Percentiles rank a stretch among this genome's conserved stretches.
Conservation (phyloP, 2,329 filamentous ascomycete genomes). For the Fonsecaea multimorphosa region DNA sequence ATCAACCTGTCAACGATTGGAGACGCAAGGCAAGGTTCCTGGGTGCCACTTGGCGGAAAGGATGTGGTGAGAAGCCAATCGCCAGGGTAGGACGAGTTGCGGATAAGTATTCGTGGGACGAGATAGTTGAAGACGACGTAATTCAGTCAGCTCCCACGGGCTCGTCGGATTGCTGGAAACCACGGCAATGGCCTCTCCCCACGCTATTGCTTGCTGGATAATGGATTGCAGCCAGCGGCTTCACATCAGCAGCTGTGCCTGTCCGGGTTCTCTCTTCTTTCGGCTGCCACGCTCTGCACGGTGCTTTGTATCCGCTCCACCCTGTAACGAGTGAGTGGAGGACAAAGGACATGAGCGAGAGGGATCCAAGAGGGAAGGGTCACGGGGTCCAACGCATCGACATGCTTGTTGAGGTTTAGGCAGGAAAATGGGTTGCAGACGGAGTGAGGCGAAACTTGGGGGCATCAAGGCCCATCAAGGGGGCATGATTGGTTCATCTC, state of each 20-base stretch:
- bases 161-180: conserved; percentile 21
- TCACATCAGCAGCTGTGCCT: conserved; percentile 19
- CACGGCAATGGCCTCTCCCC: conserved; percentile 16
- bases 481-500: background rate
- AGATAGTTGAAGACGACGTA: conserved; percentile 11
- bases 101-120: conserved; percentile 19
- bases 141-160: conserved; percentile 7
- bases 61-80: conserved; percentile 20
- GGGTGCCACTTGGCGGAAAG: conserved; percentile 12
- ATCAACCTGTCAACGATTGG: conserved; percentile 25
- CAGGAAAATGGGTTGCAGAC: background rate
- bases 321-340: conserved; percentile 6
- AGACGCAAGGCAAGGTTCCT: conserved; percentile 3
- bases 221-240: conserved; percentile 9
- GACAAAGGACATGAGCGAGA: conserved; percentile 3
- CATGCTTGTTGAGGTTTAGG: conserved; percentile 27
- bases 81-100: conserved; percentile 26
- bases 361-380: background rate
- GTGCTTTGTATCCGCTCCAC: conserved; percentile 21
- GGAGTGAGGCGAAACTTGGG: conserved; percentile 27
- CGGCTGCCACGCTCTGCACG: background rate
- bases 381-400: conserved; percentile 18
- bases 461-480: background rate
- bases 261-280: conserved; percentile 5
- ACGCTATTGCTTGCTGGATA: conserved; percentile 27